Base-by-base conservation (phyloP, 1,284 basidiomycete species). In the Golubevia pallescens region DNA sequence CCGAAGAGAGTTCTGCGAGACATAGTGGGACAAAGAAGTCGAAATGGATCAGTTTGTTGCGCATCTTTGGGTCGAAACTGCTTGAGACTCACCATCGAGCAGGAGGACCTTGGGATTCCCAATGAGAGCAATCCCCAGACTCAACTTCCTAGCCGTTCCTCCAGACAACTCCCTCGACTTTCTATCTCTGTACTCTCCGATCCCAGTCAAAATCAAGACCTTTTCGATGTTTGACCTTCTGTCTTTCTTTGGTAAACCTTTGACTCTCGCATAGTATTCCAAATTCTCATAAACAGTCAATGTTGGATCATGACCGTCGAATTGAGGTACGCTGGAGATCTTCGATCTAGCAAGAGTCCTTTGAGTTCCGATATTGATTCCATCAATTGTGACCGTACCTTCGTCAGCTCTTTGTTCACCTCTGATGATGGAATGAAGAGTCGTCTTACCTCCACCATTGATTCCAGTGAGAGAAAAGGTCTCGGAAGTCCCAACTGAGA, bases 1-100 rank as follows among this genome's bases (percentile, higher is more conserved):
- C 93, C 0, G 91, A 92, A 1, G 91, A 92, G 79, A 93, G 93
- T 81, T 93, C 92, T n/a, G n/a, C n/a, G n/a, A n/a, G n/a, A n/a
- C n/a, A n/a, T n/a, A n/a, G n/a, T n/a, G n/a, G n/a, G n/a, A n/a
- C n/a, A n/a, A n/a, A n/a, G n/a, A n/a, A n/a, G n/a, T n/a, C n/a
- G n/a, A n/a, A n/a, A n/a, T n/a, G n/a, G n/a, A n/a, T n/a, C n/a
- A n/a, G n/a, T n/a, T n/a, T n/a, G n/a, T n/a, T n/a, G n/a, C n/a
- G n/a, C n/a, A n/a, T n/a, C n/a, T n/a, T n/a, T n/a, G n/a, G n/a
- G n/a, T n/a, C n/a, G n/a, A n/a, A n/a, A n/a, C n/a, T n/a, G n/a
- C n/a, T n/a, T n/a, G n/a, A n/a, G n/a, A n/a, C n/a, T n/a, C n/a
- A n/a, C n/a, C n/a, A 75, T 94, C 93, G 56, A 94, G 92, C 52